phyloP scores from a whole-genome alignment of 1,284 basidiomycete species.

The Porogramme epimiltina region DNA sequence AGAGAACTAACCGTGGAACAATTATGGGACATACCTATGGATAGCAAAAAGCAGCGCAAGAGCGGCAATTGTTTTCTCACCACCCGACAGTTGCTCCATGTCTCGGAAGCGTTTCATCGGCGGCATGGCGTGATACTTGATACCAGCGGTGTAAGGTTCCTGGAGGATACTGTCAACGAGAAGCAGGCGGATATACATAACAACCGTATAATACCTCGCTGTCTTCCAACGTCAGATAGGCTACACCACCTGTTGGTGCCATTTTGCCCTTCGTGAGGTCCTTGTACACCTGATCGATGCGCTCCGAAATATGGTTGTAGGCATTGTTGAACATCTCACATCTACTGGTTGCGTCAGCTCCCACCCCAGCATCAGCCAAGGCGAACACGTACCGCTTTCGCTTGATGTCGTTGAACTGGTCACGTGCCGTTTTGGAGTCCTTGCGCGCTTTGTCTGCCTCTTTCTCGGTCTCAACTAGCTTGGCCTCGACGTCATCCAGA shows the following conservation, averaged over 20 bases:
- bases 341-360: conserved; percentile 32
- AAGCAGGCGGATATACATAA: not conserved
- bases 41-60: conserved; percentile 95
- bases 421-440: conserved; percentile 86
- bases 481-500: conserved; percentile 90
- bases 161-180: conserved; percentile 33
- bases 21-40: conserved; percentile 63
- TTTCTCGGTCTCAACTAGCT: conserved; percentile 71
- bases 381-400: conserved; percentile 62
- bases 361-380: not conserved
- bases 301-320: conserved; percentile 93
- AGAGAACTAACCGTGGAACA: not conserved
- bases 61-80: conserved; percentile 98
- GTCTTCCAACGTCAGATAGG: conserved; percentile 95
- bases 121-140: conserved; percentile 99
- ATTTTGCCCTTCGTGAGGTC: conserved; percentile 95
- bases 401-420: conserved; percentile 89
- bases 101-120: conserved; percentile 99
- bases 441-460: conserved; percentile 80
- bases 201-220: conserved; percentile 64
- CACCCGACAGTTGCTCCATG: conserved; percentile 98
- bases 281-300: conserved; percentile 97
- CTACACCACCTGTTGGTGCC: conserved; percentile 93
- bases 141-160: conserved; percentile 95
- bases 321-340: conserved; percentile 95